Evolutionary conservation across 139 green algal species (phyloP).

Genomic region (Pleodorina starrii): DNA sequence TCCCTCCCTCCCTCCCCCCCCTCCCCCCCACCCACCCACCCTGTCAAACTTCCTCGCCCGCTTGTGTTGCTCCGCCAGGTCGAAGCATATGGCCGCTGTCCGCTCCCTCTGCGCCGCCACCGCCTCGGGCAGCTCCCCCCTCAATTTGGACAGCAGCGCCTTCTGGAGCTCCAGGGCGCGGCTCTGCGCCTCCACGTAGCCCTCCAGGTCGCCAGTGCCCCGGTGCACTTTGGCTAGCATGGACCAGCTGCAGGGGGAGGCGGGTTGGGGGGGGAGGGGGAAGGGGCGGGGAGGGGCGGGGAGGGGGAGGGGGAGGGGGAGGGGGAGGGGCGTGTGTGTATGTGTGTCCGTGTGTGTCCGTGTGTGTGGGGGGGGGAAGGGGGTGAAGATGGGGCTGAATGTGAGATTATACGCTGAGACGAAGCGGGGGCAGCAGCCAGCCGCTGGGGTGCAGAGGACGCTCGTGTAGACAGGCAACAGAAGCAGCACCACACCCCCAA

Average conservation of each 20-base stretch:
- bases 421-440: too few relatives aligned
- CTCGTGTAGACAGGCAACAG: too few relatives aligned
- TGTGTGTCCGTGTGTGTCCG: too few relatives aligned
- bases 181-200: slow-evolving; percentile 56
- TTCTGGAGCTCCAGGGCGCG: slow-evolving; percentile 66
- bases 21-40: slow-evolving; percentile 6
- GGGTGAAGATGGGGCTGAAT: too few relatives aligned
- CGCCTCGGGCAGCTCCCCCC: slow-evolving; percentile 61
- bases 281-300: background rate
- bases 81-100: slow-evolving; percentile 75
- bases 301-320: too few relatives aligned
- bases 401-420: too few relatives aligned
- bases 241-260: slow-evolving; percentile 50
- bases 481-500: too few relatives aligned
- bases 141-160: slow-evolving; percentile 60
- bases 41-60: slow-evolving; percentile 60
- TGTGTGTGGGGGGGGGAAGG: too few relatives aligned
- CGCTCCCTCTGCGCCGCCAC: slow-evolving; percentile 58
- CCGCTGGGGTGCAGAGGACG: too few relatives aligned
- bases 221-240: slow-evolving; percentile 62
- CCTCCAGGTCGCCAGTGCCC: slow-evolving; percentile 58
- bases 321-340: too few relatives aligned
- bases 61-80: slow-evolving; percentile 68
- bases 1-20: background rate
- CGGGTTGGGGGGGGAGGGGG: background rate